Conservation (phyloP, 164 flowering plant genomes). For the Kalanchoe fedtschenkoi region DNA sequence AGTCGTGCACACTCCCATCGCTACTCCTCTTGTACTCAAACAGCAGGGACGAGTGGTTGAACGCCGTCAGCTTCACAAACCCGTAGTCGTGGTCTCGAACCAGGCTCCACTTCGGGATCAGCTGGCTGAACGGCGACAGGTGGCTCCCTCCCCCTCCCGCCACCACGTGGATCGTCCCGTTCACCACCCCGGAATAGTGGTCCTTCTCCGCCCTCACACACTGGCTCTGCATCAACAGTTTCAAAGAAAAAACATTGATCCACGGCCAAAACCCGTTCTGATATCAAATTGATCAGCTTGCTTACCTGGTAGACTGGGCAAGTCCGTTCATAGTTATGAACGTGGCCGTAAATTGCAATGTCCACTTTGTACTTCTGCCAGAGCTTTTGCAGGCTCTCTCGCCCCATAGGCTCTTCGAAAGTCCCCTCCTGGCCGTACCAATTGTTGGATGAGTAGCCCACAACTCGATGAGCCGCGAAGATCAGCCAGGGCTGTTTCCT, state of each 20-base stretch:
- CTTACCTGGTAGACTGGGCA: constrained; percentile 73
- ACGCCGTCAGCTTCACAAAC: constrained; percentile 77
- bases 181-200: constrained; percentile 49
- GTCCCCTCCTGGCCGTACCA: constrained; percentile 52
- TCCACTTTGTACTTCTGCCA: constrained; percentile 90
- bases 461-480: constrained; percentile 69
- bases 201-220: constrained; percentile 49
- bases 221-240: constrained; percentile 36
- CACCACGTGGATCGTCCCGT: constrained; percentile 79
- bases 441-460: constrained; percentile 58
- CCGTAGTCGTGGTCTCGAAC: constrained; percentile 57
- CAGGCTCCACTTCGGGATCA: constrained; percentile 55
- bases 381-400: constrained; percentile 64
- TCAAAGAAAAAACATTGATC: too few species aligned
- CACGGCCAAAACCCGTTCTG: too few species aligned
- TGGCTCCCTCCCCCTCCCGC: constrained; percentile 84
- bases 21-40: constrained; percentile 86
- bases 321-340: constrained; percentile 81
- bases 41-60: constrained; percentile 64
- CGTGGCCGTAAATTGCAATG: constrained; percentile 77
- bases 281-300: neutral
- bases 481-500: constrained; percentile 83
- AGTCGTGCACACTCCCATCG: constrained; percentile 71
- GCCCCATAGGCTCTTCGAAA: constrained; percentile 77
- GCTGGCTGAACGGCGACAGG: constrained; percentile 29